Evolutionary conservation across 2,329 filamentous ascomycete species (phyloP), one percentile per base, ranked within the genome.

Genomic region (Penicillium sp.): DNA sequence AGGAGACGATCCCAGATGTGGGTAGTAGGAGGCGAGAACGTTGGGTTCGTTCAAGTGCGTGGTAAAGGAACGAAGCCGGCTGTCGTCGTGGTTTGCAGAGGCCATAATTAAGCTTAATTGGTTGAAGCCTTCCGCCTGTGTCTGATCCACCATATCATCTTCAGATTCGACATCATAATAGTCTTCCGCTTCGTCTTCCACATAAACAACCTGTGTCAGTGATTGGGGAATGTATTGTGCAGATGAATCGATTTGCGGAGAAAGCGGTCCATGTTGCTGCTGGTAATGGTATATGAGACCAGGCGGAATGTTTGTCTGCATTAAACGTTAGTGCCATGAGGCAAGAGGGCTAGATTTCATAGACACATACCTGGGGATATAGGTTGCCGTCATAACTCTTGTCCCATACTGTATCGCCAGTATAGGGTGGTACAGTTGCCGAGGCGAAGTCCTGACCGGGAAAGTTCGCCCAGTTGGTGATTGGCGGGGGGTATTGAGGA

Each of bases 1-100:
- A 29, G 94, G 92, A 36, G 86, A 87, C 29, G 83, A 83, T 21
- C 80, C 74, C 4, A 84, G 80, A 1, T 84, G 83, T 5, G 87
- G 86, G 38, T 80, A 79, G 62, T 92, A 91, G 2, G 81, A 84
- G 13, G 84, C 79, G 42, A 91, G 76, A 9, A 78, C 62, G 49
- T 78, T 76, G 1, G 74, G 70, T 50, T 79, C 75, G 33, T 76
- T 74, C 45, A 78, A 50, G 52, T 78, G 77, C 7, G 74, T 77
- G 4, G 72, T 77, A 56, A 79, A 78, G 3, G 76, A 79, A 42
- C 78, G 73, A 31, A 79, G 72, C 49, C 79, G 68, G 41, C 77
- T 76, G 42, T 78, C 71, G 62, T 79, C 69, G 21, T 68, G 64
- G 42, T 78, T 72, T 12, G 77, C 75, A 49, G 69, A 70, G 10